Conservation (phyloP, 257 asterid species). For the Nicotiana tabacum region DNA sequence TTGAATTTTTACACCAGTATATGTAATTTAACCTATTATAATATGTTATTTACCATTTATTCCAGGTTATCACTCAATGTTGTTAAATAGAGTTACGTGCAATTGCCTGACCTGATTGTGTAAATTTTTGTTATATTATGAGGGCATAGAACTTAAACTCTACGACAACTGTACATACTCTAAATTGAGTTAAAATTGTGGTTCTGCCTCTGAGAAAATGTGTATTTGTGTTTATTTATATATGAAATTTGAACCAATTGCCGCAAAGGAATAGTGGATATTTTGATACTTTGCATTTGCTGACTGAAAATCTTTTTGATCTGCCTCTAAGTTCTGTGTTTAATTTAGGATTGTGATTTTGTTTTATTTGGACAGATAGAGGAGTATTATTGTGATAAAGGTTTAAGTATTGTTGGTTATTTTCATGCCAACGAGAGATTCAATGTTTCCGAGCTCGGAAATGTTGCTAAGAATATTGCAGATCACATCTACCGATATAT, state of each 20-base stretch:
- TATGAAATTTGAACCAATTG: too few species aligned
- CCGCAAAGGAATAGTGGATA: not conserved
- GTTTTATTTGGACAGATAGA: conserved; percentile 49
- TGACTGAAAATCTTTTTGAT: not conserved
- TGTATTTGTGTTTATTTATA: not conserved
- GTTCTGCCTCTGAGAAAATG: not conserved
- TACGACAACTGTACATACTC: not conserved
- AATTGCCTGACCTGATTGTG: too few species aligned
- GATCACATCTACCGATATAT: conserved; percentile 75
- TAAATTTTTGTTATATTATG: too few species aligned
- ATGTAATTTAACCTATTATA: too few species aligned
- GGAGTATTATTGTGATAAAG: conserved; percentile 69
- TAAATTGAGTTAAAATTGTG: not conserved
- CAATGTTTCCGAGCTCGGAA: conserved; percentile 66
- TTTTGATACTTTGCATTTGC: not conserved
- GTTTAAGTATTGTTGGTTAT: conserved; percentile 76
- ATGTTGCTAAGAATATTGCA: conserved; percentile 78
- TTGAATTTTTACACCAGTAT: too few species aligned
- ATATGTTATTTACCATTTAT: not conserved
- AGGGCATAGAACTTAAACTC: too few species aligned
- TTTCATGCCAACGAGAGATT: conserved; percentile 92
- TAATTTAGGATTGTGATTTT: not conserved
- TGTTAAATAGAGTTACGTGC: too few species aligned
- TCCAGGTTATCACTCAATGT: too few species aligned
- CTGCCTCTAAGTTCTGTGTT: not conserved